Evolutionary conservation across 805 yeast species (phyloP), one percentile per base, ranked within the genome.

Genomic region (Myxozyma mucilagina): DNA sequence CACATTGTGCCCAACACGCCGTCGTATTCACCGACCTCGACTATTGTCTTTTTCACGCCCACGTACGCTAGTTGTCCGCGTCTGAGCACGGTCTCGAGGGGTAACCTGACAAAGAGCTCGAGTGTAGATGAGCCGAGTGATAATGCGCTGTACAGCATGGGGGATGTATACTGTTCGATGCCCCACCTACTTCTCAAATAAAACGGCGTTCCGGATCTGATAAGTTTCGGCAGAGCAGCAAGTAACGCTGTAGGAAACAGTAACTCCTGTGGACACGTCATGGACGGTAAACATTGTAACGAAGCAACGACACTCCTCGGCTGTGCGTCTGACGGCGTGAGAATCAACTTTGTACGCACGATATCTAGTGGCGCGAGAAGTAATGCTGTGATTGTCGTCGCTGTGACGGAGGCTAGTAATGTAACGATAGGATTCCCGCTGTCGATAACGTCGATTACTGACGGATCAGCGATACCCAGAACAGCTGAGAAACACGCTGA

Each of bases 401-500:
- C 92, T 32, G 84, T 74, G 0, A 90, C 80, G 3, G 90, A 84
- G 8, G 90, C 78, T 39, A 84, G 73, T 8, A 91, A 76, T n/a
- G 93, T 84, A 54, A 81, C 77, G 51, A 83, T 74, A 1, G 96
- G 90, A 63, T 87, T 90, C 3, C 91, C 84, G 10, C 94, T 87
- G 69, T 89, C 94, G 20, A 89, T 80, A 53, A 88, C 80, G 65
- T 90, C 96, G 67, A 90, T 85, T 72, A 90, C 87, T 63, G 85
- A 84, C 2, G 97, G 97, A 71, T 92, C 97, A 0, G 97, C 96
- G 35, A 90, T 83, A 18, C 88, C 87, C 55, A 89, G 73, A 49
- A 89, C 76, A 1, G 97, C 94, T 4, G 97, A 86, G 7, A 91
- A 71, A 64, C 92, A 83, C 3, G 97, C 97, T 0, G 96, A 87